Base-by-base conservation (phyloP, 2,329 filamentous ascomycete genomes). In the Trichoderma sp. region DNA sequence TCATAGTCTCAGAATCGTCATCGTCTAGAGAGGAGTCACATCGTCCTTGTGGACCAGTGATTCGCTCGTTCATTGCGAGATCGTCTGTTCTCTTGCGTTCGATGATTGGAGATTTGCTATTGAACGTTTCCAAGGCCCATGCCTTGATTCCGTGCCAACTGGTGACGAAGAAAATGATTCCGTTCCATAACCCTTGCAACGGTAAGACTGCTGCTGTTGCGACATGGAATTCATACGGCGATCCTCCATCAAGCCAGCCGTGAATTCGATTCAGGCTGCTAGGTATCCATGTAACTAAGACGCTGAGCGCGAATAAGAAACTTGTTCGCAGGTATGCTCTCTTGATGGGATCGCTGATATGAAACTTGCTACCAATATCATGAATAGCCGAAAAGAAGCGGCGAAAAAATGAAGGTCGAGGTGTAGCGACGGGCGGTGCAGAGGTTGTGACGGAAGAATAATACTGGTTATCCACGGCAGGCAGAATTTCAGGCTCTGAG, bases 141-240 rank as follows among this genome's bases (percentile, higher is more conserved):
- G 70, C 68, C 43, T 57, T 73, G 19, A 81, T 71, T 1, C 72
- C 71, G 0, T 35, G 63, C 81, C 82, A 85, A 72, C 84, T 92
- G 1, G 91, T 92, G 5, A 86, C 86, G 70, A 91, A 87, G 79
- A 94, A 95, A 68, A 96, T 92, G 64, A 92, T 81, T 35, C 89
- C 87, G 76, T 95, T 95, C 91, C 92, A 94, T 37, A 93, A 86
- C 0, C 92, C 92, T 77, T 95, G 92, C 1, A 93, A 82, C 0
- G 92, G 92, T 4, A 95, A 83, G 0, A 94, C 92, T 1, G 92
- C 83, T 2, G 90, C 89, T 7, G 90, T 89, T 1, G 88, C 86
- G 62, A 93, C 85, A 76, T 92, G 91, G 62, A 93, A 86, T 13
- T 84, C 86, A 76, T 89, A 94, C 69, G 84, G 86, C 35, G 84